Evolutionary conservation across 2,329 filamentous ascomycete species (phyloP).

Genomic region (Knoxdaviesia capensis): DNA sequence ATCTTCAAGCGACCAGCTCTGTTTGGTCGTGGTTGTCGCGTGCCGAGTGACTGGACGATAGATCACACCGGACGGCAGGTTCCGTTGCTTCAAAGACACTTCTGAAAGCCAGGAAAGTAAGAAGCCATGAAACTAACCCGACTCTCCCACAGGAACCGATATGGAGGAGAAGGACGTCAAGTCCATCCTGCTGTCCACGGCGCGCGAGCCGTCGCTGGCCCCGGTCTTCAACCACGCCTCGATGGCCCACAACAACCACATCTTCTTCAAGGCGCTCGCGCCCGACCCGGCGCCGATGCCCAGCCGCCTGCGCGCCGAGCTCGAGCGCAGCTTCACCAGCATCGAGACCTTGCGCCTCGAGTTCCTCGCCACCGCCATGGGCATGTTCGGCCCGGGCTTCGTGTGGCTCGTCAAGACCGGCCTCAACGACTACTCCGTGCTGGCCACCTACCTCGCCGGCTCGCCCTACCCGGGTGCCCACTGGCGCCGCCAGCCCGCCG

Average conservation of each 20-base stretch:
- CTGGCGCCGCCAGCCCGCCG: slow-evolving; percentile 47
- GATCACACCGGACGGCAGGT: not conserved
- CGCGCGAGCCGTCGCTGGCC: slow-evolving; percentile 60
- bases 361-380: slow-evolving; percentile 58
- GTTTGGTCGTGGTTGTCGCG: too few species aligned
- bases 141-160: slow-evolving; percentile 31
- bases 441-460: slow-evolving; percentile 81
- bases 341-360: slow-evolving; percentile 64
- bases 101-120: too few species aligned
- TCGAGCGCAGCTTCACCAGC: slow-evolving; percentile 58
- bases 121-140: not conserved
- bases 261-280: slow-evolving; percentile 48
- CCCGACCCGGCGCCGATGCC: slow-evolving; percentile 30
- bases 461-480: slow-evolving; percentile 74
- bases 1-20: not conserved
- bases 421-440: slow-evolving; percentile 37
- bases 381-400: slow-evolving; percentile 95
- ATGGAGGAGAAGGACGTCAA: slow-evolving; percentile 41
- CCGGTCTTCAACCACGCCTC: slow-evolving; percentile 88
- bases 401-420: slow-evolving; percentile 68
- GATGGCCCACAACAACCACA: slow-evolving; percentile 81
- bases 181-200: slow-evolving; percentile 51
- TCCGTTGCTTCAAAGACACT: not conserved
- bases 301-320: slow-evolving; percentile 29
- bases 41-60: too few species aligned